Conservation (phyloP, 2,329 filamentous ascomycete genomes). For the Xenoacremonium recifei region DNA sequence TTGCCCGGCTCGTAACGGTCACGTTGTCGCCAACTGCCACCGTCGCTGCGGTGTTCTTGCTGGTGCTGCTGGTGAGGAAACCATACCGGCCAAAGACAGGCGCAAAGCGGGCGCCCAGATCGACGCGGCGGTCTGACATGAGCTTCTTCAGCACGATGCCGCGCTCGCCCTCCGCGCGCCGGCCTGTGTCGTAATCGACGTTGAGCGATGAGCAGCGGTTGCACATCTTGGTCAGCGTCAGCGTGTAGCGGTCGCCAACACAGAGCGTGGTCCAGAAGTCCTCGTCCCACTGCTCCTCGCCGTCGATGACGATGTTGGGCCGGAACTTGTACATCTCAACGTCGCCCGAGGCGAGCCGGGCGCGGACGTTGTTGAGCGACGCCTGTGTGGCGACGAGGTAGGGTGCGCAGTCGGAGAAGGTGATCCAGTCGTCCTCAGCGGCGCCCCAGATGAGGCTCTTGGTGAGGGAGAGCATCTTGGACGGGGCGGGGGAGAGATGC, state of each 20-base stretch:
- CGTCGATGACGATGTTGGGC: constrained; percentile 69
- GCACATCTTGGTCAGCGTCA: constrained; percentile 69
- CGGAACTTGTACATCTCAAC: constrained; percentile 69
- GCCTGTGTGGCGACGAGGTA: constrained; percentile 70
- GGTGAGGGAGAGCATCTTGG: constrained; percentile 35
- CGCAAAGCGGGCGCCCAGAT: constrained; percentile 63
- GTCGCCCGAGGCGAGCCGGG: constrained; percentile 48
- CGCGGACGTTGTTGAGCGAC: constrained; percentile 66
- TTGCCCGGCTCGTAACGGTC: constrained; percentile 46
- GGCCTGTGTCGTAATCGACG: constrained; percentile 68
- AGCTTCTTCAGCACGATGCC: constrained; percentile 68
- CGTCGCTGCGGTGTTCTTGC: neutral
- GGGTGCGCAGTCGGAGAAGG: constrained; percentile 73
- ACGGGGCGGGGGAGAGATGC: constrained; percentile 15
- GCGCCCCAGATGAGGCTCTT: constrained; percentile 29
- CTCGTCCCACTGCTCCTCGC: constrained; percentile 62
- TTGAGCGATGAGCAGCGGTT: constrained; percentile 67
- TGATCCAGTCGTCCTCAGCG: constrained; percentile 49
- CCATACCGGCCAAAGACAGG: constrained; percentile 74
- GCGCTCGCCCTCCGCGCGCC: constrained; percentile 51
- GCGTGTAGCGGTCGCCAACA: constrained; percentile 35
- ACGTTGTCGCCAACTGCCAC: constrained; percentile 47
- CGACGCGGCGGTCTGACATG: constrained; percentile 68
- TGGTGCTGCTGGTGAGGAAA: constrained; percentile 45
- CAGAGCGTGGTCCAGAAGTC: constrained; percentile 69